Evolutionary conservation across 2,329 filamentous ascomycete genomes (phyloP).

Genomic region (Pestalotiopsis sp.): DNA sequence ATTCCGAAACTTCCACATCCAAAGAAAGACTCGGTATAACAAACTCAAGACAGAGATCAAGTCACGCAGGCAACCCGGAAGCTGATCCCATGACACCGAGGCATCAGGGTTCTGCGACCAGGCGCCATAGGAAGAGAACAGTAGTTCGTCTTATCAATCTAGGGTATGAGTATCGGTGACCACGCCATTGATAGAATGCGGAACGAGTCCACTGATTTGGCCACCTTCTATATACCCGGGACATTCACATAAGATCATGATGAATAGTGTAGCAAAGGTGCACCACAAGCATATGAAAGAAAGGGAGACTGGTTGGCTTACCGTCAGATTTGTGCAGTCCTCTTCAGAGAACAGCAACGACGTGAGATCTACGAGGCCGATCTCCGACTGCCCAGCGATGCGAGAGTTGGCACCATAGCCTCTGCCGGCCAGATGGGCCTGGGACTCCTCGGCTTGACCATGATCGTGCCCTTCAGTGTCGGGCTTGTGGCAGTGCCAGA

Average conservation of each 20-base stretch:
- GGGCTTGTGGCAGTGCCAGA: slow-evolving; percentile 99
- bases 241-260: slow-evolving; percentile 11
- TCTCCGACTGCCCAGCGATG: slow-evolving; percentile 66
- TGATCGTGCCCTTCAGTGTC: slow-evolving; percentile 53
- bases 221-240: slow-evolving; percentile 66
- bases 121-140: slow-evolving; percentile 29
- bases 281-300: neutral
- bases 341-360: slow-evolving; percentile 71
- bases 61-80: slow-evolving; percentile 16
- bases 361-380: slow-evolving; percentile 80
- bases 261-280: slow-evolving; percentile 17
- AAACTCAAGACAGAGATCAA: slow-evolving; percentile 35
- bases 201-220: slow-evolving; percentile 44
- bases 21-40: slow-evolving; percentile 51
- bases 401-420: slow-evolving; percentile 84
- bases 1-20: slow-evolving; percentile 54
- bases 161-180: slow-evolving; percentile 72
- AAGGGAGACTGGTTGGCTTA: slow-evolving; percentile 29
- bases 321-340: slow-evolving; percentile 60
- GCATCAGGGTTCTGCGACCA: slow-evolving; percentile 39
- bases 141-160: slow-evolving; percentile 45
- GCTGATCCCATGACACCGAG: slow-evolving; percentile 42
- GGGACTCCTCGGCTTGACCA: slow-evolving; percentile 22
- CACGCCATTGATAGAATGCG: slow-evolving; percentile 53
- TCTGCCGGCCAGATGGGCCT: slow-evolving; percentile 60